These are phyloP conservation scores for Neofusicoccum ribis DNA, from an alignment of 2,329 filamentous ascomycete genomes.

Conservation along the genomic window DNA sequence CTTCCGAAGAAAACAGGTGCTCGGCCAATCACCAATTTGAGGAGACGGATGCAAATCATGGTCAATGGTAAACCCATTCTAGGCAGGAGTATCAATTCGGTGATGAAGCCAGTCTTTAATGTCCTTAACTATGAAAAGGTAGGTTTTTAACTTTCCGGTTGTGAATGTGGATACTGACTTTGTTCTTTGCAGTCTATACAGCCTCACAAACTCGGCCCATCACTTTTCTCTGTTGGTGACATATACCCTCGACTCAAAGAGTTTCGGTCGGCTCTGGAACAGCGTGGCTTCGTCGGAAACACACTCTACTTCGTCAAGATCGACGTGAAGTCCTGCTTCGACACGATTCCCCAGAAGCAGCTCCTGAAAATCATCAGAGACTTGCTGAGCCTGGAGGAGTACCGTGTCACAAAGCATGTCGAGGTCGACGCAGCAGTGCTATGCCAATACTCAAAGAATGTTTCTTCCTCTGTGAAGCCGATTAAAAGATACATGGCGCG, in stretches of 20 bases:
- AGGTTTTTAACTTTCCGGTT: constrained; percentile 2
- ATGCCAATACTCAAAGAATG: constrained; percentile 29
- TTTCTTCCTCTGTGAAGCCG: constrained; percentile 26
- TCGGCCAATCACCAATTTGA: constrained; percentile 84
- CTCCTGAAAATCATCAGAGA: constrained; percentile 66
- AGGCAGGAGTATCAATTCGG: constrained; percentile 66
- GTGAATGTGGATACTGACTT: not conserved
- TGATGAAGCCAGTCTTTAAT: constrained; percentile 72
- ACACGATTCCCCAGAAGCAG: constrained; percentile 84
- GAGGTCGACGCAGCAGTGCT: constrained; percentile 61
- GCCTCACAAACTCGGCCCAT: constrained; percentile 68
- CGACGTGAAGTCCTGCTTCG: constrained; percentile 89
- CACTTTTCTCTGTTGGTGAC: constrained; percentile 78
- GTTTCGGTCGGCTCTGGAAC: constrained; percentile 60
- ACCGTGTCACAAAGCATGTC: constrained; percentile 72
- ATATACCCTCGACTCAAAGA: constrained; percentile 71
- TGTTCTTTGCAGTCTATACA: constrained; percentile 29
- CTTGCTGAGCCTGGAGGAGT: constrained; percentile 60
- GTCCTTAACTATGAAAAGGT: constrained; percentile 79
- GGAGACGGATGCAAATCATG: constrained; percentile 59
- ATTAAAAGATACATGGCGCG: constrained; percentile 44
- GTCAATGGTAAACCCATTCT: constrained; percentile 57
- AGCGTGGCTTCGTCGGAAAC: constrained; percentile 33
- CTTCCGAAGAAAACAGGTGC: constrained; percentile 77
- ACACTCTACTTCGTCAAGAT: constrained; percentile 85